Evolutionary conservation across 306 rosid genomes (phyloP), one percentile per base, ranked within the genome.

Genomic region (Quillaja saponaria): DNA sequence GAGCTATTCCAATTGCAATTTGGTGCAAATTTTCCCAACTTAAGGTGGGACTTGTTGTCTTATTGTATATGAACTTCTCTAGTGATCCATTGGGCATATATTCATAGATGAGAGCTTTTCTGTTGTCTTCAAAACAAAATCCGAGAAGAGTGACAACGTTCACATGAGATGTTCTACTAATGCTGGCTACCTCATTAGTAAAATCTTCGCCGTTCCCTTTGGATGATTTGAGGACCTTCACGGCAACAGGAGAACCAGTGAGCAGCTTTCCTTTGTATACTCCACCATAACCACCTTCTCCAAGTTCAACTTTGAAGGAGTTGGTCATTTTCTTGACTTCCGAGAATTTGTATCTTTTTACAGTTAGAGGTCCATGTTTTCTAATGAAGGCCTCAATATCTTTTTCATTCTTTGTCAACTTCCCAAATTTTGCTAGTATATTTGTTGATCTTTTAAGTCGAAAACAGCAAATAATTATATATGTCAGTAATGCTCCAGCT

Each of bases 71-170:
- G 20, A 58, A 81, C 55, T 77, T 84, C 14, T 84, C 95, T 11
- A 92, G 78, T 1, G 94, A 88, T 64, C 96, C 96, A 34, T 92
- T 92, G 1, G 95, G 52, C 41, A 92, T 42, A 37, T 78, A 92
- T 64, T 92, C 98, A 1, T 92, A 92, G 2, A 86, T 95, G 17
- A 92, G 92, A 7, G 72, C 82, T 69, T 55, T 83, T 17, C 61
- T 80, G 3, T 0, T 4, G 4, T 66, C 79, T 52, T 80, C 68
- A 1, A 80, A n/a, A 37, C 85, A 74, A 15, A 77, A 83, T 5
- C 85, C 89, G 8, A 88, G 79, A 59, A 92, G 98, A 71, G 66
- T 88, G 98, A 16, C 77, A 85, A 7, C 84, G 51, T n/a, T 68
- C 19, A 21, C 92, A 59, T 8, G 84, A 66, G 71, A 91, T 86